phyloP scores from a whole-genome alignment of 441 rosid genomes.

The Kokia cookei region DNA sequence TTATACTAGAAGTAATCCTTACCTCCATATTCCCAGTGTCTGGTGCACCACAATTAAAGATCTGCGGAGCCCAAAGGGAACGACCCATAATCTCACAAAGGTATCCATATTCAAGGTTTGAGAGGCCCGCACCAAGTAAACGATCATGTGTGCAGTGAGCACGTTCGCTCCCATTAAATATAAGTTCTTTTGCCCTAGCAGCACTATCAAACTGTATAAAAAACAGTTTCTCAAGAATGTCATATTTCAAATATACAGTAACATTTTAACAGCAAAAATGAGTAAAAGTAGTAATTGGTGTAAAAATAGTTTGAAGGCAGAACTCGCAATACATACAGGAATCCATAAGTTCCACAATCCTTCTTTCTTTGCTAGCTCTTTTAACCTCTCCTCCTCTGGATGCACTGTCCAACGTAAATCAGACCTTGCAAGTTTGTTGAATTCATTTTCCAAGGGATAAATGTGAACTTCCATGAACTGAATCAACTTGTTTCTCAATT shows the following conservation, averaged over 20 bases:
- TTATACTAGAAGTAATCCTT: slow-evolving; percentile 8
- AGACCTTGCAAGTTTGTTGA: slow-evolving; percentile 73
- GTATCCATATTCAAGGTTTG: slow-evolving; percentile 92
- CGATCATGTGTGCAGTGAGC: slow-evolving; percentile 26
- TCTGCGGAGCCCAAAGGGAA: slow-evolving; percentile 94
- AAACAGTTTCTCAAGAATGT: slow-evolving; percentile 7
- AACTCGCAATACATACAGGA: slow-evolving; percentile 53
- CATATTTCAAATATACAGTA: neutral
- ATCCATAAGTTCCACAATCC: slow-evolving; percentile 92
- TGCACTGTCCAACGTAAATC: slow-evolving; percentile 80
- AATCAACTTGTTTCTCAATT: slow-evolving; percentile 59
- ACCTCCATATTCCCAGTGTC: slow-evolving; percentile 99
- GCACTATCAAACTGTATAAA: slow-evolving; percentile 81
- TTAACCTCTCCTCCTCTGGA: slow-evolving; percentile 89
- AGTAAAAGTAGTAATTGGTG: neutral
- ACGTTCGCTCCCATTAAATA: slow-evolving; percentile 34
- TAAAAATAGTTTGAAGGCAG: slow-evolving; percentile 2
- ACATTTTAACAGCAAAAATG: neutral
- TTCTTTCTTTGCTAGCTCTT: slow-evolving; percentile 82
- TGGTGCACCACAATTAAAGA: slow-evolving; percentile 96
- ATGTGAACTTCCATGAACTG: slow-evolving; percentile 90
- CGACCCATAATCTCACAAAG: slow-evolving; percentile 98
- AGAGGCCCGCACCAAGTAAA: slow-evolving; percentile 85
- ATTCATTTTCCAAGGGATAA: slow-evolving; percentile 80
- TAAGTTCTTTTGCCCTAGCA: slow-evolving; percentile 66